A percentile compares a stretch with the other conserved stretches of the same genome.
Conservation (phyloP, 371 early-diverging fungal species). For the Mortierella sp. region DNA sequence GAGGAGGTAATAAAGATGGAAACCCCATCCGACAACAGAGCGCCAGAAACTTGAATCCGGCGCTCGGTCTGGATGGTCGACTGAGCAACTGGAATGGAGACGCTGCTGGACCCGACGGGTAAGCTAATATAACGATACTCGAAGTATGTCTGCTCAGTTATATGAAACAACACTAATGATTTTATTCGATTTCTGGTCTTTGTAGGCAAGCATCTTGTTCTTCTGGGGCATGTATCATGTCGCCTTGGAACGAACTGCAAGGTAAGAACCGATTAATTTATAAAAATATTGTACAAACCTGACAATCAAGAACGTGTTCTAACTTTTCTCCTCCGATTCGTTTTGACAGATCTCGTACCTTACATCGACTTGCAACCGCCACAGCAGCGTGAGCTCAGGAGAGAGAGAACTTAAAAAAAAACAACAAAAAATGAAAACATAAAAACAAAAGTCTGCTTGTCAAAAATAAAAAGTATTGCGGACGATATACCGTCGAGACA, state of each 20-base stretch:
- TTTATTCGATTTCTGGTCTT: background rate
- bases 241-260: constrained; percentile 55
- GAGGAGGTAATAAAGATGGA: background rate
- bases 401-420: constrained; percentile 28
- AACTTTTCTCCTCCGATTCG: background rate
- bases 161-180: background rate
- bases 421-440: background rate
- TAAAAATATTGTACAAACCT: background rate
- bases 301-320: background rate
- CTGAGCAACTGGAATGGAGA: constrained; percentile 54
- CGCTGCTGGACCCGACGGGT: constrained; percentile 43
- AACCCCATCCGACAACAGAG: background rate
- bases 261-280: constrained; percentile 13
- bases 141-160: no score
- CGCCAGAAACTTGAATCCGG: constrained; percentile 23
- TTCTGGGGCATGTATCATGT: constrained; percentile 51
- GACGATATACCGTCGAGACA: no score
- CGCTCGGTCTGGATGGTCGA: constrained; percentile 50
- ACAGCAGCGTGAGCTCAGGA: constrained; percentile 49
- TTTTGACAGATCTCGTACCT: constrained; percentile 24
- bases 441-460: background rate
- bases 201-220: constrained; percentile 48
- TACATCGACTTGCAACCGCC: constrained; percentile 37
- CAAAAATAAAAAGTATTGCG: background rate
- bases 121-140: constrained; percentile 4